A percentile compares a stretch with the other conserved stretches of the same genome.
These are phyloP conservation scores for Penicillium sp. DNA, from an alignment of 2,329 filamentous ascomycete species.

Conservation along the genomic window DNA sequence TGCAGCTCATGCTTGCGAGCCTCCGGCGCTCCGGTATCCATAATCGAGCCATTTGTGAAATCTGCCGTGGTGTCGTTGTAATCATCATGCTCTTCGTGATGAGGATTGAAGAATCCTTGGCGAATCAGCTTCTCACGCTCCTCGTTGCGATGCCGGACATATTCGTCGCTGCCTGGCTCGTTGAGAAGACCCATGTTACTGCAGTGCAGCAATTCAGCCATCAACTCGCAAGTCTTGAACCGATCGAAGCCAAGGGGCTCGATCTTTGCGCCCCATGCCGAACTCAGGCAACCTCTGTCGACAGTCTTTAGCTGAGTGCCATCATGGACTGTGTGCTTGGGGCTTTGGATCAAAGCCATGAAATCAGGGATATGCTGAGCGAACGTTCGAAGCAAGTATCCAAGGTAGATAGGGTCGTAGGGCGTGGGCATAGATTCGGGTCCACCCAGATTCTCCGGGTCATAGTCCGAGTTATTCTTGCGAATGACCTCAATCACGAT, in stretches of 20 bases:
- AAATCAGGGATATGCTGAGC: constrained; percentile 89
- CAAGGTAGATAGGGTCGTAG: constrained; percentile 91
- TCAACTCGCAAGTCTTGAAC: constrained; percentile 98
- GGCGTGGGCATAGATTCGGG: constrained; percentile 73
- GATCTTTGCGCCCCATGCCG: constrained; percentile 84
- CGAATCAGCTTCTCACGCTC: constrained; percentile 74
- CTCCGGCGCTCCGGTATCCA: constrained; percentile 52
- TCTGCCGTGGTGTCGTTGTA: constrained; percentile 45
- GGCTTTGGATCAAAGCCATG: constrained; percentile 80
- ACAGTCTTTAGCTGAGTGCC: constrained; percentile 56
- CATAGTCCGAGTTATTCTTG: constrained; percentile 99
- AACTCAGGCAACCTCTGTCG: constrained; percentile 68
- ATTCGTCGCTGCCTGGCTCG: constrained; percentile 79
- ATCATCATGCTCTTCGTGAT: constrained; percentile 52
- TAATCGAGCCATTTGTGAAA: constrained; percentile 41
- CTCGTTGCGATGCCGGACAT: constrained; percentile 71
- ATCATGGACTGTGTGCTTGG: constrained; percentile 54
- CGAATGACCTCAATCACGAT: constrained; percentile 98
- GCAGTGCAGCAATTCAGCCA: constrained; percentile 95
- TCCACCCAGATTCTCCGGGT: constrained; percentile 81
- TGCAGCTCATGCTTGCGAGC: constrained; percentile 53
- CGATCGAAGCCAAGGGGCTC: constrained; percentile 94
- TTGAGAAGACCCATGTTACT: constrained; percentile 98
- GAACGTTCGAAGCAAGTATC: constrained; percentile 81
- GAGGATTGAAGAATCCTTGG: constrained; percentile 63